Evolutionary conservation across 2,329 filamentous ascomycete species (phyloP).

Genomic region (Camillea tinctor): DNA sequence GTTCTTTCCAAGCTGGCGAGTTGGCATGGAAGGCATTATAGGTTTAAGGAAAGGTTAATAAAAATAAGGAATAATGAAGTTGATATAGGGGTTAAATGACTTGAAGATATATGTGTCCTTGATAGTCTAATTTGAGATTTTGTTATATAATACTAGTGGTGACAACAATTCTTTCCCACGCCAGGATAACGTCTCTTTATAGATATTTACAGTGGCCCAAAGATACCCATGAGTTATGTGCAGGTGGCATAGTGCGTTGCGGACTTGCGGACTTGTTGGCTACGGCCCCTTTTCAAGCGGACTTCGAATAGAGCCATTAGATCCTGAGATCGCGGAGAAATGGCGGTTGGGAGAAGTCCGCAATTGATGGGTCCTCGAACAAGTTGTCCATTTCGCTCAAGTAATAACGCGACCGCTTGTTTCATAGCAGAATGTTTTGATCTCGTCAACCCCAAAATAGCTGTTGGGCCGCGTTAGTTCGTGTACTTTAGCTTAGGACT

Average conservation of each 20-base stretch:
- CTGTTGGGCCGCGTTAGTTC: conserved; percentile 8
- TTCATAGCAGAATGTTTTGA: conserved; percentile 24
- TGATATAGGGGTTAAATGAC: too few species aligned
- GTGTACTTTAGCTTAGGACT: not conserved
- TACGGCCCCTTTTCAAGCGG: too few species aligned
- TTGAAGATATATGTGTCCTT: too few species aligned
- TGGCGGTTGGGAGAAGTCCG: not conserved
- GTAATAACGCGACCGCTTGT: conserved; percentile 12
- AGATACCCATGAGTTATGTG: too few species aligned
- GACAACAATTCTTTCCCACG: too few species aligned
- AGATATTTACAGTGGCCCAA: too few species aligned
- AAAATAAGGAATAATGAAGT: too few species aligned
- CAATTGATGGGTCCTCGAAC: not conserved
- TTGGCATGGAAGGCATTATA: conserved; percentile 19
- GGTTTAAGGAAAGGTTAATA: conserved; percentile 10
- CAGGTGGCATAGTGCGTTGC: not conserved
- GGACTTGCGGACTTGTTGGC: too few species aligned
- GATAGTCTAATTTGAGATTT: too few species aligned
- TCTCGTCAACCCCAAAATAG: conserved; percentile 25
- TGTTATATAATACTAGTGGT: too few species aligned
- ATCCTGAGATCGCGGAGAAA: conserved; percentile 30
- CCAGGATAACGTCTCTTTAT: too few species aligned
- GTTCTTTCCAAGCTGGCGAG: conserved; percentile 42
- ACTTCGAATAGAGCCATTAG: too few species aligned
- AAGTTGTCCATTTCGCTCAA: not conserved